Conservation (phyloP, 208 protist species). For the Leishmania gerbilli region DNA sequence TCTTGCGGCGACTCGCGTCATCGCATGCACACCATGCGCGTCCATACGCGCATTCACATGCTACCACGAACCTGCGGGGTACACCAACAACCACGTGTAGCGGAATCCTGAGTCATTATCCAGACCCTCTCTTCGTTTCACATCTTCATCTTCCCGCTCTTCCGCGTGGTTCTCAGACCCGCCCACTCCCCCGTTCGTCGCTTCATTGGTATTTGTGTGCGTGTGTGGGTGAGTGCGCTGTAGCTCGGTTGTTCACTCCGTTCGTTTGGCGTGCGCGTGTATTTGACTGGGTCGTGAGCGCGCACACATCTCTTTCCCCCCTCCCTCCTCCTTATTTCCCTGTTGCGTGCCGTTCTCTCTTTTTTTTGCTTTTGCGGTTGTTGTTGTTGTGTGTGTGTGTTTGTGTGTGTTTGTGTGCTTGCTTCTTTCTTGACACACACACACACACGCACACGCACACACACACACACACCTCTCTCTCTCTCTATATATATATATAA, state of each 20-base stretch:
- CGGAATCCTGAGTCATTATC: neutral
- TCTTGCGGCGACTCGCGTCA: neutral
- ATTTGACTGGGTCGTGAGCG: neutral
- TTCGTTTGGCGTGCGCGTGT: neutral
- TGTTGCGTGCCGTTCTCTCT: too few species aligned
- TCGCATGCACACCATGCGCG: neutral
- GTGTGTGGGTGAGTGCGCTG: neutral
- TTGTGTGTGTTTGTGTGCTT: neutral
- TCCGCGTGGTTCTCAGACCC: neutral
- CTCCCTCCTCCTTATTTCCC: neutral
- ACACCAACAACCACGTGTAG: neutral
- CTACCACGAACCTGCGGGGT: neutral
- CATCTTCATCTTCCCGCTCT: neutral
- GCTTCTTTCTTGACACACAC: neutral
- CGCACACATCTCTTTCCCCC: neutral
- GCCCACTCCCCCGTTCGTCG: neutral
- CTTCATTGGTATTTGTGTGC: neutral
- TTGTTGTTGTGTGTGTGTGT: neutral
- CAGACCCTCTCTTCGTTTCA: neutral
- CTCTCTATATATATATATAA: neutral
- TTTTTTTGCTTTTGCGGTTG: neutral
- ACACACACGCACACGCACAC: neutral
- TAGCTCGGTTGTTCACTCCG: neutral
- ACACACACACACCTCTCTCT: neutral
- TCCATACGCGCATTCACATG: neutral